Conservation (phyloP, 2,329 filamentous ascomycete species). For the Westerdykella aurantiaca region DNA sequence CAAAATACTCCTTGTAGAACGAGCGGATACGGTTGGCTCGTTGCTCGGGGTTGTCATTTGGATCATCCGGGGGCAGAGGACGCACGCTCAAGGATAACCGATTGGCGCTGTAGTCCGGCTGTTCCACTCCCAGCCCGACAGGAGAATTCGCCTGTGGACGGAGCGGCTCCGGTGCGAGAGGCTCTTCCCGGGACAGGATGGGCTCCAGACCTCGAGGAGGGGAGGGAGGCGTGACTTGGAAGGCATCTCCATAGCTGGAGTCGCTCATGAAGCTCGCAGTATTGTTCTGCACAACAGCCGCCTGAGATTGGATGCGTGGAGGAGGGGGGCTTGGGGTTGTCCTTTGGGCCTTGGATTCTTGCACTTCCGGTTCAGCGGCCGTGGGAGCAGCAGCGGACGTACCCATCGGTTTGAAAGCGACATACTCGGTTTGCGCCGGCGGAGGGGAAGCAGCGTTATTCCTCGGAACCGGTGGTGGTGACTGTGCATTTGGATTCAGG, state of each 20-base stretch:
- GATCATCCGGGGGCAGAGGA: slow-evolving; percentile 80
- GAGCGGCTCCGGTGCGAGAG: slow-evolving; percentile 26
- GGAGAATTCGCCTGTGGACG: slow-evolving; percentile 14
- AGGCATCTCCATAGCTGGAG: slow-evolving; percentile 51
- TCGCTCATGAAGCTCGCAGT: slow-evolving; percentile 44
- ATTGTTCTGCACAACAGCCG: slow-evolving; percentile 29
- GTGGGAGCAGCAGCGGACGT: slow-evolving; percentile 15
- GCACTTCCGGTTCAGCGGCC: slow-evolving; percentile 12
- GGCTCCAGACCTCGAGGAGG: slow-evolving; percentile 23
- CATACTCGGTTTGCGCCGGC: slow-evolving; percentile 18
- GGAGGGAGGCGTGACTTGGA: slow-evolving; percentile 45
- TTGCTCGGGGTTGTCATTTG: slow-evolving; percentile 85
- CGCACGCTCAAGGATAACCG: slow-evolving; percentile 61
- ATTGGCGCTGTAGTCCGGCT: slow-evolving; percentile 37
- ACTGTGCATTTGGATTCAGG: slow-evolving; percentile 20
- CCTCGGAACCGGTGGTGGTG: slow-evolving; percentile 5
- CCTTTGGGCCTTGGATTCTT: slow-evolving; percentile 22
- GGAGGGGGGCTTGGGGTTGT: slow-evolving; percentile 15
- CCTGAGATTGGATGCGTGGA: slow-evolving; percentile 32
- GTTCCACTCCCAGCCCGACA: slow-evolving; percentile 26
- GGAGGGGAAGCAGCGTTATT: slow-evolving; percentile 1
- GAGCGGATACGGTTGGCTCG: slow-evolving; percentile 94
- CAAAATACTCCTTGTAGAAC: slow-evolving; percentile 99
- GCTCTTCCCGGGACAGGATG: slow-evolving; percentile 11
- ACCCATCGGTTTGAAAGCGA: slow-evolving; percentile 34